Conservation (phyloP, 1,139 yeast species). For the Sugiyamaella novakii region DNA sequence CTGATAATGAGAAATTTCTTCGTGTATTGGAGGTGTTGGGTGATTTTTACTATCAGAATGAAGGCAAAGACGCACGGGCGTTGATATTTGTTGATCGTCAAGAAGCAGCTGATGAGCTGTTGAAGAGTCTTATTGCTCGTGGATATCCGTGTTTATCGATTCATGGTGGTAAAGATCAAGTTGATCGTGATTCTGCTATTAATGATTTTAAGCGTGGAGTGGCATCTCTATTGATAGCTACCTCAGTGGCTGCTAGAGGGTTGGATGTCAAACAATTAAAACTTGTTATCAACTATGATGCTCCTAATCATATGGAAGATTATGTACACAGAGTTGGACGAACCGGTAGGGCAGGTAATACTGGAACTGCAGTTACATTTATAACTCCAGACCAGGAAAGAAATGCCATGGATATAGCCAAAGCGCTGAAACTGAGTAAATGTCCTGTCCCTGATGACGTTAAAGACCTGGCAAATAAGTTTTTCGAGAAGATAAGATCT, state of each 20-base stretch:
- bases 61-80: conserved; percentile 52
- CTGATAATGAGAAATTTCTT: conserved; percentile 55
- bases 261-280: conserved; percentile 82
- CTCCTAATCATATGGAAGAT: conserved; percentile 92
- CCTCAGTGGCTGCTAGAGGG: conserved; percentile 95
- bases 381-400: conserved; percentile 66
- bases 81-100: conserved; percentile 88
- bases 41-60: conserved; percentile 42
- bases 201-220: conserved; percentile 68
- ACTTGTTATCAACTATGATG: conserved; percentile 81
- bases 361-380: conserved; percentile 79
- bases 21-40: conserved; percentile 59
- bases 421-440: conserved; percentile 62
- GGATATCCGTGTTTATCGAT: conserved; percentile 66
- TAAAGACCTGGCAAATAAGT: conserved; percentile 55
- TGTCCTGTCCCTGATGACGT: conserved; percentile 58
- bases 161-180: conserved; percentile 93
- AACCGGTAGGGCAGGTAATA: conserved; percentile 88
- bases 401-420: conserved; percentile 60
- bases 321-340: conserved; percentile 96
- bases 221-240: conserved; percentile 72
- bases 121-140: conserved; percentile 56
- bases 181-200: conserved; percentile 77
- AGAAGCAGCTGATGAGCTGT: conserved; percentile 71
- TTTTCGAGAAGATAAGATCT: conserved; percentile 61